Evolutionary conservation across 192 early-diverging fungal species (phyloP).

Genomic region (Podochytrium sp.): DNA sequence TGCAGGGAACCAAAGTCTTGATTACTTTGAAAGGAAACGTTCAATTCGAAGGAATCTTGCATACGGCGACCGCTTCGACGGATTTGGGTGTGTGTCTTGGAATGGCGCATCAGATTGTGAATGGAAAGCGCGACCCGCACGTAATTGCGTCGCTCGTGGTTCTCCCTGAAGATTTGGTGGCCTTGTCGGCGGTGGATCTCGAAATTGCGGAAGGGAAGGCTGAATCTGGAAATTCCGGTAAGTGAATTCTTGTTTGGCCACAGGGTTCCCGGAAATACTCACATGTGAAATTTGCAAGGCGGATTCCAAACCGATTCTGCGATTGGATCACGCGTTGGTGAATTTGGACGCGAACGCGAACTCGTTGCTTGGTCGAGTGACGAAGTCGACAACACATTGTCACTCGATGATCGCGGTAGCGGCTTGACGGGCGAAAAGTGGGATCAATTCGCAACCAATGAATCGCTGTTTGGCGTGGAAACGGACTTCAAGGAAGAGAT

Average conservation of each 20-base stretch:
- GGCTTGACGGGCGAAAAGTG: conserved; percentile 57
- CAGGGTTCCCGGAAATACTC: background rate
- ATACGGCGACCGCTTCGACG: conserved; percentile 57
- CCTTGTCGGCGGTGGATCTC: conserved; percentile 37
- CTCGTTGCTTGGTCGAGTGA: conserved; percentile 83
- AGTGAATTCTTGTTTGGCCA: background rate
- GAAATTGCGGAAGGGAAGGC: conserved; percentile 1
- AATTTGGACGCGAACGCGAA: conserved; percentile 72
- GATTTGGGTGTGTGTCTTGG: conserved; percentile 71
- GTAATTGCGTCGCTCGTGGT: conserved; percentile 63
- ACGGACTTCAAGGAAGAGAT: conserved; percentile 96
- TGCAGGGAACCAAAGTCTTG: conserved; percentile 69
- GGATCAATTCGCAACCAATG: conserved; percentile 98
- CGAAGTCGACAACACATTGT: conserved; percentile 55
- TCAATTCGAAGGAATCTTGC: conserved; percentile 73
- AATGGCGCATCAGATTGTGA: conserved; percentile 52
- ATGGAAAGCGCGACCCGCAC: conserved; percentile 33
- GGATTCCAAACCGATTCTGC: conserved; percentile 90
- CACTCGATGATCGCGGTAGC: conserved; percentile 17
- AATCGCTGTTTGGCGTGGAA: conserved; percentile 89
- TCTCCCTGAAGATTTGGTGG: conserved; percentile 67
- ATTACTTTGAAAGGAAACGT: conserved; percentile 61
- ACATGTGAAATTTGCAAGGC: background rate
- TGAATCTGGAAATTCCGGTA: background rate
- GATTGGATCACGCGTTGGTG: conserved; percentile 71